Conservation (phyloP, 2,329 filamentous ascomycete genomes). For the Tolypocladium pustulatum region DNA sequence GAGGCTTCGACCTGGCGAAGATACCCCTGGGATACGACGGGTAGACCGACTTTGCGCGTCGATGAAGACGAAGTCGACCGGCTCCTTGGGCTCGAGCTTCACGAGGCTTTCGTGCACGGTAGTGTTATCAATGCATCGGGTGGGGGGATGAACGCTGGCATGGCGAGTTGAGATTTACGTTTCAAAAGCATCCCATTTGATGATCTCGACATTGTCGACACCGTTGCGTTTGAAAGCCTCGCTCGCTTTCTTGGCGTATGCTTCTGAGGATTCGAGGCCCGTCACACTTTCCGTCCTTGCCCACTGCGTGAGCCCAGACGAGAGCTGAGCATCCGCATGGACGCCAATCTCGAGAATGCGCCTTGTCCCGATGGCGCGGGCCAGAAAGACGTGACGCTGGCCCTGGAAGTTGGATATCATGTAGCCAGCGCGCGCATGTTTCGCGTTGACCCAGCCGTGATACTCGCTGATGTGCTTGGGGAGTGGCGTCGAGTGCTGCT, state of each 20-base stretch:
- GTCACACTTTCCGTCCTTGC: slow-evolving; percentile 12
- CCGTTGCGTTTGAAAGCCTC: slow-evolving; percentile 23
- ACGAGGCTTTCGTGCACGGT: slow-evolving; percentile 14
- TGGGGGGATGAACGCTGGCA: background rate
- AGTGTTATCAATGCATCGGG: background rate
- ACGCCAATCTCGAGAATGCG: slow-evolving; percentile 31
- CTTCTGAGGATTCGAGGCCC: slow-evolving; percentile 31
- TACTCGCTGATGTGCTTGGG: slow-evolving; percentile 24
- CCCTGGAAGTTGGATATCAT: slow-evolving; percentile 25
- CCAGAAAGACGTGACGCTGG: slow-evolving; percentile 22
- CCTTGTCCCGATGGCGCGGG: slow-evolving; percentile 25
- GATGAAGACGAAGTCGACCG: slow-evolving; percentile 39
- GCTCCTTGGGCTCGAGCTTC: slow-evolving; percentile 23
- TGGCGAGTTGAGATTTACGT: slow-evolving; percentile 20
- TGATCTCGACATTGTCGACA: slow-evolving; percentile 29
- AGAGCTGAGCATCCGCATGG: slow-evolving; percentile 29
- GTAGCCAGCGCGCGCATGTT: slow-evolving; percentile 12
- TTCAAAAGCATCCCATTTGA: slow-evolving; percentile 30
- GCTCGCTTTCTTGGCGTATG: slow-evolving; percentile 28
- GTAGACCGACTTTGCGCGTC: slow-evolving; percentile 37
- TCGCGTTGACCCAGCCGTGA: slow-evolving; percentile 18
- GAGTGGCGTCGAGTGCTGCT: slow-evolving; percentile 20
- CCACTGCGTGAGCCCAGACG: slow-evolving; percentile 29
- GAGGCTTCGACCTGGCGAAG: slow-evolving; percentile 26
- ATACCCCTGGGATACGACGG: slow-evolving; percentile 31